These are phyloP conservation scores for Suhomyces choctaworum DNA, from an alignment of 1,139 yeast species.

Conservation along the genomic window DNA sequence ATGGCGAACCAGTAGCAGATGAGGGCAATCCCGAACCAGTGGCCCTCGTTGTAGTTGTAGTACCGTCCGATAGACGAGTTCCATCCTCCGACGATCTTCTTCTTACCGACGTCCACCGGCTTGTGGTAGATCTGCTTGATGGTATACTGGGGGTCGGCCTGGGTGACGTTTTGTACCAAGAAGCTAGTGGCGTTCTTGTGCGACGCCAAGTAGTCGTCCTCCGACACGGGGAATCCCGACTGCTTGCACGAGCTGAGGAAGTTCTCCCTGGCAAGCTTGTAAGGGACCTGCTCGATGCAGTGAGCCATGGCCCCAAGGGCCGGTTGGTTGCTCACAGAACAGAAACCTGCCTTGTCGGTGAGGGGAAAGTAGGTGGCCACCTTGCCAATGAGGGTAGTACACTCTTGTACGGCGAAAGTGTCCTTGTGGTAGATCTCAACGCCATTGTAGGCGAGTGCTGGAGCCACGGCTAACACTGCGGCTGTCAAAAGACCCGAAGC, in stretches of 20 bases:
- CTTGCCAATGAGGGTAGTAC: slow-evolving; percentile 29
- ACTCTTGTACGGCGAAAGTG: slow-evolving; percentile 22
- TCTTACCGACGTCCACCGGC: slow-evolving; percentile 29
- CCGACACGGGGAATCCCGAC: slow-evolving; percentile 26
- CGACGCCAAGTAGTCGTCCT: slow-evolving; percentile 29
- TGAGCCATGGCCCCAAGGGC: slow-evolving; percentile 43
- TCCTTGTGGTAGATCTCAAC: slow-evolving; percentile 12
- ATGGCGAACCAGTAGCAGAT: slow-evolving; percentile 48
- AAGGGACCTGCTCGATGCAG: slow-evolving; percentile 32
- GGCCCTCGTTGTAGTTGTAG: slow-evolving; percentile 44
- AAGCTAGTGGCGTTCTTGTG: slow-evolving; percentile 39
- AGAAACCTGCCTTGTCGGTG: slow-evolving; percentile 28
- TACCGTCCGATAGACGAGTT: slow-evolving; percentile 41
- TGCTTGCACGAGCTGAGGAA: slow-evolving; percentile 27
- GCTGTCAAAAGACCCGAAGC: slow-evolving; percentile 3
- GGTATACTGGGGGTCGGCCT: slow-evolving; percentile 32
- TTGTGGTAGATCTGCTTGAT: slow-evolving; percentile 27
- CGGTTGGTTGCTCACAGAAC: slow-evolving; percentile 35
- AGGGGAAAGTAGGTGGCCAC: slow-evolving; percentile 29
- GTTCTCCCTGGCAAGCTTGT: slow-evolving; percentile 24
- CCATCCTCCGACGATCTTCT: slow-evolving; percentile 32
- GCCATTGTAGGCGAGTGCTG: slow-evolving; percentile 6
- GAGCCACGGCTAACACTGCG: slow-evolving; percentile 2
- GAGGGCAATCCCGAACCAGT: slow-evolving; percentile 51
- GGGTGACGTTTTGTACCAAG: slow-evolving; percentile 27